Evolutionary conservation across 768 basidiomycete genomes (phyloP).

Genomic region (Myochromella boudieri): DNA sequence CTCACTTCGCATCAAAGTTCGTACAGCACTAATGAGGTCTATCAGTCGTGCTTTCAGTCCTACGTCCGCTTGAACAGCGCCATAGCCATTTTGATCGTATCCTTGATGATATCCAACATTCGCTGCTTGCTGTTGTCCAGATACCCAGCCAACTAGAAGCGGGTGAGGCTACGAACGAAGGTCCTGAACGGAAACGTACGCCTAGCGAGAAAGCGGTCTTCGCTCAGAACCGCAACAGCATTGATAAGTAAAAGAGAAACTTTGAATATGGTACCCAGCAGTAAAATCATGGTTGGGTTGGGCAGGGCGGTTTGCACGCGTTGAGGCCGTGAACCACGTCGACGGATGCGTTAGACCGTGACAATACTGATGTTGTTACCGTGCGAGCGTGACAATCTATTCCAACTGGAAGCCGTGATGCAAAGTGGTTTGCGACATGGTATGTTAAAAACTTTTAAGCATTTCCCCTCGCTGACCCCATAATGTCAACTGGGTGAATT

Average conservation of each 20-base stretch:
- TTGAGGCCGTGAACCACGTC: slow-evolving; percentile 14
- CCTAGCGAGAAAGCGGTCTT: slow-evolving; percentile 92
- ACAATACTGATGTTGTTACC: slow-evolving; percentile 9
- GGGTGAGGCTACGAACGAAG: slow-evolving; percentile 18
- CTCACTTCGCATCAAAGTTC: slow-evolving; percentile 97
- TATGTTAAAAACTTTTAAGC: slow-evolving; percentile 21
- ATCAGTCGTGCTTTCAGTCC: slow-evolving; percentile 84
- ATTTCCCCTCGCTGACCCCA: slow-evolving; percentile 3
- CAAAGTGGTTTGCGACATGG: slow-evolving; percentile 21
- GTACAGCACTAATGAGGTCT: slow-evolving; percentile 91
- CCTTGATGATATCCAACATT: slow-evolving; percentile 62
- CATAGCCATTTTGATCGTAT: slow-evolving; percentile 67
- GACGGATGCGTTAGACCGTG: slow-evolving; percentile 7
- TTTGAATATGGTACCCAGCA: slow-evolving; percentile 78
- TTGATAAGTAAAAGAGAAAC: slow-evolving; percentile 88
- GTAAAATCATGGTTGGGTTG: slow-evolving; percentile 39
- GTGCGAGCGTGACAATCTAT: too few relatives aligned
- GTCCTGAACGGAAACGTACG: slow-evolving; percentile 51
- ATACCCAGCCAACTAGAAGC: slow-evolving; percentile 78
- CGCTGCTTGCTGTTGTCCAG: slow-evolving; percentile 56
- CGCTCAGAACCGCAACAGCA: slow-evolving; percentile 91
- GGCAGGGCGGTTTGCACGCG: slow-evolving; percentile 10
- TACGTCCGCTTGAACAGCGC: slow-evolving; percentile 53
- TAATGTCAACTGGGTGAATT: slow-evolving; percentile 10
- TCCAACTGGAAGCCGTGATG: slow-evolving; percentile 15